Base-by-base conservation (phyloP, 495 filamentous ascomycete species). In the Jackrogersella multiformis region DNA sequence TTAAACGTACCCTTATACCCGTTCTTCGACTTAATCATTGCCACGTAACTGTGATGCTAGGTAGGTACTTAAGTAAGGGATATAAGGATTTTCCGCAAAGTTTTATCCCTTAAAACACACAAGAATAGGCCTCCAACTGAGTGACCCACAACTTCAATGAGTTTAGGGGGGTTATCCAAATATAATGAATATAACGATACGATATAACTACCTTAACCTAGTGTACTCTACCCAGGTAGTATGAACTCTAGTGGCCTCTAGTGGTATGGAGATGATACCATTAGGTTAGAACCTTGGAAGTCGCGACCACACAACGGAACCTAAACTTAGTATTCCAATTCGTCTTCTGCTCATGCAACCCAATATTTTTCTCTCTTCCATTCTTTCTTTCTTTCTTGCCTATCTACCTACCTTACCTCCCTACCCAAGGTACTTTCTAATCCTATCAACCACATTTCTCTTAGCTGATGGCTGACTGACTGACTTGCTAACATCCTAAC, bases 381-480 rank as follows among this genome's bases (percentile, higher is more conserved):
- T 8, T 24, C 35, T 44, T 36, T 20, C 13, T 23, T 15, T 30
- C 26, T 54, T 54, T 54, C 20, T 10, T 23, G 36, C 21, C 49
- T 3, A 20, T 10, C 35, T 52, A n/a, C 16, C 7, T 36, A 21
- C 20, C 23, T 5, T 26, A 7, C 21, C 18, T 12, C 4, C 34
- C 34, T 55, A 45, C 24, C 54, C 12, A 58, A 15, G 32, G 38
- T 9, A 30, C 15, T 32, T 42, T 39, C 49, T 34, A n/a, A 4
- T 34, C 57, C 60, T 61, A 46, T 53, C 42, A 49, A 36, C n/a
- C 56, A 57, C n/a, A 54, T n/a, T 24, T 41, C 44, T 9, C 53
- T 24, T 61, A 15, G 26, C 48, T 35, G 45, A 56, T 41, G 51
- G 49, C 51, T 20, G 36, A 51, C 56, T 44, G 38, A n/a, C n/a